Evolutionary conservation across 805 yeast genomes (phyloP).

Genomic region (Tetrapisispora phaffii): DNA sequence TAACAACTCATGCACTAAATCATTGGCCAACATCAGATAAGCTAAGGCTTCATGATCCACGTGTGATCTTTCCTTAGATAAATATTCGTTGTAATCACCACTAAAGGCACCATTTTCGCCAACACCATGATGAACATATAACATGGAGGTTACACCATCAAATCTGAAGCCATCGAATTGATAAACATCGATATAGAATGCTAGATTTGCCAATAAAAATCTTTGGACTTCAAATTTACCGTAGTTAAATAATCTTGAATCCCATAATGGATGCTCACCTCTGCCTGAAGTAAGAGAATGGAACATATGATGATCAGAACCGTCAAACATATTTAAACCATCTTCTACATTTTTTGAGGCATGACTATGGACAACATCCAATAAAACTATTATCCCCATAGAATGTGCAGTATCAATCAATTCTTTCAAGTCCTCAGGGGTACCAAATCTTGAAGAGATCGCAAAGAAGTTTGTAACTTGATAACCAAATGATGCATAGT

Average conservation of each 20-base stretch:
- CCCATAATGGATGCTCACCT: constrained; percentile 91
- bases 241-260: constrained; percentile 87
- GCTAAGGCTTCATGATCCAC: constrained; percentile 84
- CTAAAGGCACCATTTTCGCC: constrained; percentile 75
- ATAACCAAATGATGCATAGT: constrained; percentile 96
- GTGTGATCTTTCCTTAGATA: constrained; percentile 51
- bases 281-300: constrained; percentile 66
- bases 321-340: constrained; percentile 88
- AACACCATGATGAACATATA: constrained; percentile 85
- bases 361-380: constrained; percentile 93
- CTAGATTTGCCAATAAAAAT: constrained; percentile 73
- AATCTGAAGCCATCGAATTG: constrained; percentile 91
- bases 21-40: constrained; percentile 86
- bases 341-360: constrained; percentile 91
- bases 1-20: constrained; percentile 49
- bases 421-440: constrained; percentile 90
- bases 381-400: constrained; percentile 71
- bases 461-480: constrained; percentile 93
- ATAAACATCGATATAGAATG: constrained; percentile 73
- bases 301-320: constrained; percentile 90
- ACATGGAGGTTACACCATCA: constrained; percentile 93
- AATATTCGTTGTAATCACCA: constrained; percentile 88
- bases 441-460: constrained; percentile 78
- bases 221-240: constrained; percentile 85
- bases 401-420: constrained; percentile 87